A percentile compares a stretch with the other conserved stretches of the same genome.
These are phyloP conservation scores for Starmerella kuoi DNA, from an alignment of 805 yeast genomes.

Conservation along the genomic window DNA sequence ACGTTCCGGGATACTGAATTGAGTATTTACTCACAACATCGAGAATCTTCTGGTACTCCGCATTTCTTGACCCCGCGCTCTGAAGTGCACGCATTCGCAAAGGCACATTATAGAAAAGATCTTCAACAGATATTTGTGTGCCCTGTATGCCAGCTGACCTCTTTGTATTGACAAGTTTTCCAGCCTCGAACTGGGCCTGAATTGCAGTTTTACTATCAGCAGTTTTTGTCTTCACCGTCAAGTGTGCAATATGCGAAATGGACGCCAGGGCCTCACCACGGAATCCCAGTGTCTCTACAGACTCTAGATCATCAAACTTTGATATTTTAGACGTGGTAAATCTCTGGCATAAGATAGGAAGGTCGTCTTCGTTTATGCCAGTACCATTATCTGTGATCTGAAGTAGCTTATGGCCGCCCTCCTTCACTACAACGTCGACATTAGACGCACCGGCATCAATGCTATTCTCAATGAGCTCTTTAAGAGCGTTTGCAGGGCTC, in stretches of 20 bases:
- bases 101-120: slow-evolving; percentile 78
- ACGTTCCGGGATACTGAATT: slow-evolving; percentile 52
- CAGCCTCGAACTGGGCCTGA: slow-evolving; percentile 55
- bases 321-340: slow-evolving; percentile 81
- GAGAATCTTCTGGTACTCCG: slow-evolving; percentile 62
- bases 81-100: slow-evolving; percentile 54
- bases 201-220: slow-evolving; percentile 52
- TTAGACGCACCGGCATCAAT: slow-evolving; percentile 71
- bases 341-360: slow-evolving; percentile 72
- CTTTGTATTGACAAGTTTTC: slow-evolving; percentile 41
- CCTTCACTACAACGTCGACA: slow-evolving; percentile 72
- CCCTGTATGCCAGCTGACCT: slow-evolving; percentile 83
- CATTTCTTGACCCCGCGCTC: slow-evolving; percentile 15
- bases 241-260: slow-evolving; percentile 77
- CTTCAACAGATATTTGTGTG: slow-evolving; percentile 75
- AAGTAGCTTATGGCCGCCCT: slow-evolving; percentile 78
- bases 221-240: slow-evolving; percentile 69
- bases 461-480: slow-evolving; percentile 84
- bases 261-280: slow-evolving; percentile 95
- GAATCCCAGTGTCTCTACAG: slow-evolving; percentile 76
- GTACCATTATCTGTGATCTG: slow-evolving; percentile 83
- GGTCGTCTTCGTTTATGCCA: slow-evolving; percentile 62
- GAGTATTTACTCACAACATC: slow-evolving; percentile 80
- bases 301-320: slow-evolving; percentile 60
- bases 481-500: slow-evolving; percentile 87